Base-by-base conservation (phyloP, 768 basidiomycete species). In the Boletus tylopilopsis region DNA sequence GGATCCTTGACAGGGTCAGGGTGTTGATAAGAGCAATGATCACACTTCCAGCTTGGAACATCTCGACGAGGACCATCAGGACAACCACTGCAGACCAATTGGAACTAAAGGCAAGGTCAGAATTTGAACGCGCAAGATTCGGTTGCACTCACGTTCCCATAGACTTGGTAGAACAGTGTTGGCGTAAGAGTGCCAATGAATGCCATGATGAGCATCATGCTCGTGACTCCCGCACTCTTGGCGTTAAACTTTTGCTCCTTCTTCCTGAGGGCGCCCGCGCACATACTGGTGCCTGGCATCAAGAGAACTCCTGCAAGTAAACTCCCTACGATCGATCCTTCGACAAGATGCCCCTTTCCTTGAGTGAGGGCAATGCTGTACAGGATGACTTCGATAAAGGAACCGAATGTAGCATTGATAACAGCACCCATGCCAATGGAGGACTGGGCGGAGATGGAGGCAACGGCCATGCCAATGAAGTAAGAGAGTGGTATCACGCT, bases 401-500 rank as follows among this genome's bases (percentile, higher is more conserved):
- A 94, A 67, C 96, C 96, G 61, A 99, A 99, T 2, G 93, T 93
- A 2, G 96, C 96, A 66, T 99, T 99, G 76, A 99, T 98, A 59
- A 98, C 95, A 2, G 96, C 96, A 55, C 96, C 96, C 93, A 98
- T 96, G 6, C 96, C 96, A 53, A 99, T 99, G 2, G 90, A 93
- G 0, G 92, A 94, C 63, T 98, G 96, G 0, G 96, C 96, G n/a
- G 89, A 92, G 61, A 99, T 98, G 37, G 90, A 94, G 3, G 96
- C 96, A 52, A 99, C 96, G 8, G 96, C 96, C 96, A 97, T 97
- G 16, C 96, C 96, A 63, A 99, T 98, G 73, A 99, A 99, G 75
- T 99, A 99, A 8, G 90, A 94, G 18, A 99, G 77, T 0, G 96
- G 96, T 56, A 99, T 98, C 62, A 99, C 92, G 57, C 90, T 91